phyloP scores from a whole-genome alignment of 73 alveolate species.

The Uronychia binucleata region DNA sequence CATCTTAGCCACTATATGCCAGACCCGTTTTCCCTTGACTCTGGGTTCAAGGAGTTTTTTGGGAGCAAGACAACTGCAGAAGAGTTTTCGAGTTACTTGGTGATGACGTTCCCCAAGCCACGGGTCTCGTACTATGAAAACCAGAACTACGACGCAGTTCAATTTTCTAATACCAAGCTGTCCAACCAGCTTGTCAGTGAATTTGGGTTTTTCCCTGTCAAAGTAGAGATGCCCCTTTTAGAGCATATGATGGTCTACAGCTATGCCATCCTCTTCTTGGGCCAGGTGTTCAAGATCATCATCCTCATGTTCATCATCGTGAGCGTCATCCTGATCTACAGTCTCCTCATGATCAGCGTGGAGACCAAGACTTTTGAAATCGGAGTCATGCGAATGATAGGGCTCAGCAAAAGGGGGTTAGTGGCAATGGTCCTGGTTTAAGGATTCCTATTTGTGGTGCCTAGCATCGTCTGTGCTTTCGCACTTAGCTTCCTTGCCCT shows the following conservation, averaged over 20 bases:
- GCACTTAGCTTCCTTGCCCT: slow-evolving; percentile 55
- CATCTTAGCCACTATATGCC: slow-evolving; percentile 10
- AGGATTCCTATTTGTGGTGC: slow-evolving; percentile 69
- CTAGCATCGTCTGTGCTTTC: slow-evolving; percentile 77
- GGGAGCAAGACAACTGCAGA: not conserved
- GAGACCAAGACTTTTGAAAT: slow-evolving; percentile 70
- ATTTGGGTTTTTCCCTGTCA: slow-evolving; percentile 71
- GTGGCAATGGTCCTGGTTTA: slow-evolving; percentile 51
- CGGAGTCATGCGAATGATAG: slow-evolving; percentile 81
- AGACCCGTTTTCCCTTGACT: not conserved
- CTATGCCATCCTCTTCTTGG: slow-evolving; percentile 63
- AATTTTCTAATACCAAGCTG: slow-evolving; percentile 44
- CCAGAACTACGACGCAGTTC: slow-evolving; percentile 64
- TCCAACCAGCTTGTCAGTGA: slow-evolving; percentile 37
- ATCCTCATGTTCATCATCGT: slow-evolving; percentile 64
- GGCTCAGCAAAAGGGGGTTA: slow-evolving; percentile 67
- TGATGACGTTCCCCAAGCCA: slow-evolving; percentile 54
- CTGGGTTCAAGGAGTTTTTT: not conserved
- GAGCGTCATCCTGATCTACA: slow-evolving; percentile 72
- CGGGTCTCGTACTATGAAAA: slow-evolving; percentile 20
- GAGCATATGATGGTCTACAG: slow-evolving; percentile 46
- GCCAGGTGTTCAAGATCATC: slow-evolving; percentile 68
- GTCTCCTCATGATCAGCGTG: slow-evolving; percentile 69
- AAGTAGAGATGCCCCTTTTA: slow-evolving; percentile 61
- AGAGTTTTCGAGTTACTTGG: slow-evolving; percentile 51